These are phyloP conservation scores for Sanghuangporus sanghuang DNA, from an alignment of 1,284 basidiomycete genomes.

Conservation along the genomic window DNA sequence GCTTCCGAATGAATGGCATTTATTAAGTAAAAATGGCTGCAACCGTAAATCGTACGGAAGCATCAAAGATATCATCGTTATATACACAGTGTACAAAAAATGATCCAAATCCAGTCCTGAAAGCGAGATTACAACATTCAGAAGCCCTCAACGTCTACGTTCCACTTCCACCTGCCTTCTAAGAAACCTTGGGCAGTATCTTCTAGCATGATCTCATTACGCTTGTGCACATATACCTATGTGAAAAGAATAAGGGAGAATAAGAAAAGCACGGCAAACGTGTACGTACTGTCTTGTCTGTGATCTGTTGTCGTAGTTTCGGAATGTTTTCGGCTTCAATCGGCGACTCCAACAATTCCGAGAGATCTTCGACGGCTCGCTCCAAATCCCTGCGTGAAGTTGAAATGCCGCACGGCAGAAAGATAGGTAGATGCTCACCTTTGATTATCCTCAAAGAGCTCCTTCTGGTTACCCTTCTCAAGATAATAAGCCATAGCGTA, in stretches of 20 bases:
- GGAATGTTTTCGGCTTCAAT: conserved; percentile 85
- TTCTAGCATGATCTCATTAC: conserved; percentile 91
- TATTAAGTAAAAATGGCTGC: background rate
- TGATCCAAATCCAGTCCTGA: background rate
- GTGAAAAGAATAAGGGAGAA: conserved; percentile 1
- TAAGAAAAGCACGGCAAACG: background rate
- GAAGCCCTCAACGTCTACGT: conserved; percentile 60
- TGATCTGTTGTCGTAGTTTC: conserved; percentile 84
- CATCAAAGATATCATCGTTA: background rate
- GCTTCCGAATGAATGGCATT: background rate
- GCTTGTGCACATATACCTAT: conserved; percentile 92
- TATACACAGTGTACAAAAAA: conserved; percentile 2
- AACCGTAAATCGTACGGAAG: background rate
- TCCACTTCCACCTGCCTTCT: conserved; percentile 83
- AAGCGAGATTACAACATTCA: background rate
- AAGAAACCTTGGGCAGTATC: conserved; percentile 91
- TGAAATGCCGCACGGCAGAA: background rate
- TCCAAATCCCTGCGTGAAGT: conserved; percentile 75
- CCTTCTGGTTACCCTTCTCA: conserved; percentile 86
- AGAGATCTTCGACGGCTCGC: conserved; percentile 90
- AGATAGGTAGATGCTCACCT: conserved; percentile 40
- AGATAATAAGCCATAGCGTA: conserved; percentile 99
- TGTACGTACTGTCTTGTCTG: conserved; percentile 79
- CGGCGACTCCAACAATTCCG: conserved; percentile 86
- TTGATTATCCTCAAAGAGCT: conserved; percentile 97